Evolutionary conservation across 2,329 filamentous ascomycete genomes (phyloP).

Genomic region (Hypocreales sp.): DNA sequence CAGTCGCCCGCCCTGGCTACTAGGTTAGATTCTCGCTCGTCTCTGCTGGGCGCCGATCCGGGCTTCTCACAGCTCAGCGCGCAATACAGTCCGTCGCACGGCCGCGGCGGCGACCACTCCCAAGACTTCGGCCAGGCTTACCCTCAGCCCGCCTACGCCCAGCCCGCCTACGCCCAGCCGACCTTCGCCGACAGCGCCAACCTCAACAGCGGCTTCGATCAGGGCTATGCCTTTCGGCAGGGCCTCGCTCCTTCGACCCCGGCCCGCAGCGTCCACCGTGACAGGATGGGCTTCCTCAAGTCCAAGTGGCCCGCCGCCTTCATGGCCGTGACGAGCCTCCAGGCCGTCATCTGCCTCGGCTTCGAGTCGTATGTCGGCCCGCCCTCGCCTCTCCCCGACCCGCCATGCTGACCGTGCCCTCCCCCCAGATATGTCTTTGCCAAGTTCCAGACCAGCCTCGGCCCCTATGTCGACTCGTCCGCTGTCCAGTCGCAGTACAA

Average conservation of each 20-base stretch:
- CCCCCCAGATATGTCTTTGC: slow-evolving; percentile 68
- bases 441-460: slow-evolving; percentile 56
- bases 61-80: slow-evolving; percentile 18
- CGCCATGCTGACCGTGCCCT: slow-evolving; percentile 3
- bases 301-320: slow-evolving; percentile 84
- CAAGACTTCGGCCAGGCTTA: slow-evolving; percentile 18
- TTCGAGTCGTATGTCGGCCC: slow-evolving; percentile 62
- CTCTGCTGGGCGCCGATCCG: slow-evolving; percentile 22
- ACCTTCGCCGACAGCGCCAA: slow-evolving; percentile 13
- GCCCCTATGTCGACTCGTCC: slow-evolving; percentile 20
- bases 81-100: slow-evolving; percentile 9
- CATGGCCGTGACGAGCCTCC: slow-evolving; percentile 54
- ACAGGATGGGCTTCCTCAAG: slow-evolving; percentile 56
- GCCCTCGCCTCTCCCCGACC: neutral
- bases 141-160: slow-evolving; percentile 13
- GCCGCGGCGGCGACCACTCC: slow-evolving; percentile 11
- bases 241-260: slow-evolving; percentile 17
- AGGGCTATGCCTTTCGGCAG: slow-evolving; percentile 22
- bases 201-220: slow-evolving; percentile 14
- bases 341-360: slow-evolving; percentile 65
- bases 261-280: slow-evolving; percentile 14
- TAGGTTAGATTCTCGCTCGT: slow-evolving; percentile 24
- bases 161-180: slow-evolving; percentile 10
- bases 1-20: slow-evolving; percentile 20
- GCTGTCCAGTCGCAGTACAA: slow-evolving; percentile 36